Percentiles rank a stretch among this genome's conserved stretches.
Evolutionary conservation across 352 stramenopile species (phyloP).

Genomic region (Peronospora farinosa): DNA sequence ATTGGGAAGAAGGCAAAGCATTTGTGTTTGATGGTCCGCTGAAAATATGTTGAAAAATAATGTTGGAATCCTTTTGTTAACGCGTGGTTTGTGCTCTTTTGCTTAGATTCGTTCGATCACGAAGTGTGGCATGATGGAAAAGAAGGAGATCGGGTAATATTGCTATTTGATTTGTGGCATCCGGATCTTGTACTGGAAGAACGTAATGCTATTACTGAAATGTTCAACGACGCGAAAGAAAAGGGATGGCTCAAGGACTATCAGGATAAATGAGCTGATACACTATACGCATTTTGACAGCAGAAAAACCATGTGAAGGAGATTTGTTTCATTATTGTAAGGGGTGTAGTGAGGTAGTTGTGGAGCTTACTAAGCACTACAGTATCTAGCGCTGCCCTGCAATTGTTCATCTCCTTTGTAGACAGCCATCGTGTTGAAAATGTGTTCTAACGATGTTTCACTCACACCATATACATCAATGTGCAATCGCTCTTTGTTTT

Average conservation of each 20-base stretch:
- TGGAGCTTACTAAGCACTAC: constrained; percentile 20
- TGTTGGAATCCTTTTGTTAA: too few species aligned
- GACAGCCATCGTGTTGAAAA: constrained; percentile 90
- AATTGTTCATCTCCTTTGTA: constrained; percentile 59
- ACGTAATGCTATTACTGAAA: constrained; percentile 48
- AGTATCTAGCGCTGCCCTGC: constrained; percentile 32
- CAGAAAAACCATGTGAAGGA: too few species aligned
- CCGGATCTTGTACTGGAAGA: constrained; percentile 56
- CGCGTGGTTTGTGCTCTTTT: background rate
- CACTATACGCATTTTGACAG: too few species aligned
- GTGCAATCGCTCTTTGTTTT: constrained; percentile 42
- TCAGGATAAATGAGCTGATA: too few species aligned
- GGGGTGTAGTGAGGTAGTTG: background rate
- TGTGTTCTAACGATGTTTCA: constrained; percentile 87
- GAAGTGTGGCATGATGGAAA: constrained; percentile 70
- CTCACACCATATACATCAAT: constrained; percentile 87
- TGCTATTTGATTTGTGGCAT: constrained; percentile 85
- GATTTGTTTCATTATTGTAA: too few species aligned
- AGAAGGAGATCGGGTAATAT: constrained; percentile 65
- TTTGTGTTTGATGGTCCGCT: constrained; percentile 74
- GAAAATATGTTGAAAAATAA: too few species aligned
- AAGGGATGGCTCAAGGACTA: constrained; percentile 70
- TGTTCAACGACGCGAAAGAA: constrained; percentile 68
- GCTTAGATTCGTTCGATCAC: constrained; percentile 69
- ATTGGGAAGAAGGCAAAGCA: constrained; percentile 75